These are phyloP conservation scores for Filosporella fistucella DNA, from an alignment of 495 filamentous ascomycete species.

Conservation along the genomic window DNA sequence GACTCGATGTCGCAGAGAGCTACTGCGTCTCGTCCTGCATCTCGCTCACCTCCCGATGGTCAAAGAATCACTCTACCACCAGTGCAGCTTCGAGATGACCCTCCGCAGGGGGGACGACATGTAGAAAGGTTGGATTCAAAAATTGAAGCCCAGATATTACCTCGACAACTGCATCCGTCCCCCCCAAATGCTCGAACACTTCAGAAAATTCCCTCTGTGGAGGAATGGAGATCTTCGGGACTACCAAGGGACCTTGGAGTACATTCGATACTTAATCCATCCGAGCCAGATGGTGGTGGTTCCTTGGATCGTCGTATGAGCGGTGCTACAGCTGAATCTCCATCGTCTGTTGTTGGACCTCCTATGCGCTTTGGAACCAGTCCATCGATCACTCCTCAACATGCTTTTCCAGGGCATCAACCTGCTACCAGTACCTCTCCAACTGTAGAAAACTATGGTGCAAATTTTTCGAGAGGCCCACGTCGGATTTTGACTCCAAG, in stretches of 20 bases:
- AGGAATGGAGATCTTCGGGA: constrained; percentile 31
- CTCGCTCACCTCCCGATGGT: constrained; percentile 28
- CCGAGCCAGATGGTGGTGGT: constrained; percentile 24
- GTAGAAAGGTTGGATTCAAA: constrained; percentile 15
- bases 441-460: constrained; percentile 26
- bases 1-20: constrained; percentile 57
- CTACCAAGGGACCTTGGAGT: constrained; percentile 40
- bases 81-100: constrained; percentile 25
- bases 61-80: constrained; percentile 22
- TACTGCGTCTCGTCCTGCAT: constrained; percentile 34
- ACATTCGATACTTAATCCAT: constrained; percentile 47
- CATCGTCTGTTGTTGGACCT: constrained; percentile 10
- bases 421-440: constrained; percentile 17
- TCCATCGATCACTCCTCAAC: constrained; percentile 8
- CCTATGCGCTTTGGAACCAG: constrained; percentile 14
- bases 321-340: constrained; percentile 16
- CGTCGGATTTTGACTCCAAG: constrained; percentile 60
- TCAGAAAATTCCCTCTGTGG: constrained; percentile 18
- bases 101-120: constrained; percentile 17
- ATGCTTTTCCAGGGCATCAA: constrained; percentile 17
- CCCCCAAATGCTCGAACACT: constrained; percentile 16
- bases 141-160: constrained; percentile 10
- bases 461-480: constrained; percentile 25
- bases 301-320: constrained; percentile 10
- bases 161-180: constrained; percentile 17